These are phyloP conservation scores for Medicago lupulina DNA, from an alignment of 306 rosid species.

Conservation along the genomic window DNA sequence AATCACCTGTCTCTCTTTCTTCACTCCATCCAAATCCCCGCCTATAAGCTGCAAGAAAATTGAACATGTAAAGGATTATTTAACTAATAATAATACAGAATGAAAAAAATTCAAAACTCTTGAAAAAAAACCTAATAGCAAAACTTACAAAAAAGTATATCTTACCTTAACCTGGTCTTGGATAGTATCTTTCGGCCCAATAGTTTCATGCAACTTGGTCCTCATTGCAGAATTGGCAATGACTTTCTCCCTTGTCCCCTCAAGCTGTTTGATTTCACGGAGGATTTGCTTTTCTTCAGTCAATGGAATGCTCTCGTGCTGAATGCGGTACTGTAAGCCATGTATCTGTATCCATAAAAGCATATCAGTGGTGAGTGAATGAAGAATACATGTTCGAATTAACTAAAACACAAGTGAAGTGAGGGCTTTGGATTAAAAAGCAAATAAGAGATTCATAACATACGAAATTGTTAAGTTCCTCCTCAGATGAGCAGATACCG, in stretches of 20 bases:
- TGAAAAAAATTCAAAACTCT: slow-evolving; percentile 18
- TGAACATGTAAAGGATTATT: slow-evolving; percentile 29
- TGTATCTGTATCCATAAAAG: slow-evolving; percentile 67
- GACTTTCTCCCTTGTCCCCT: slow-evolving; percentile 89
- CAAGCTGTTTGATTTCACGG: slow-evolving; percentile 92
- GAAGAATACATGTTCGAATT: not conserved
- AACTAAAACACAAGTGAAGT: slow-evolving; percentile 25
- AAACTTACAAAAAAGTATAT: slow-evolving; percentile 33
- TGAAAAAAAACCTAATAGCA: slow-evolving; percentile 5
- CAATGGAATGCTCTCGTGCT: slow-evolving; percentile 94
- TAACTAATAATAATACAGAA: not conserved
- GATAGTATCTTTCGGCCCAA: slow-evolving; percentile 75
- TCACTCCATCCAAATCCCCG: slow-evolving; percentile 90
- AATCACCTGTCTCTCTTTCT: slow-evolving; percentile 80
- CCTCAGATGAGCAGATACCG: slow-evolving; percentile 91
- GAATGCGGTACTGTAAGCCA: slow-evolving; percentile 80
- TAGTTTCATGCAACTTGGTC: slow-evolving; percentile 84
- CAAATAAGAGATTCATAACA: slow-evolving; percentile 35
- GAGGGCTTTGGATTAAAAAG: slow-evolving; percentile 38
- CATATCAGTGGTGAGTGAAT: slow-evolving; percentile 34
- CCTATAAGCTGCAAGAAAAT: slow-evolving; percentile 69
- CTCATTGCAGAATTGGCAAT: slow-evolving; percentile 82
- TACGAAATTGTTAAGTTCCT: slow-evolving; percentile 79
- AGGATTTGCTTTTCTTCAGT: slow-evolving; percentile 88
- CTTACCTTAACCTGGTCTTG: slow-evolving; percentile 92